Base-by-base conservation (phyloP, 192 early-diverging fungal species). In the Entomortierella beljakovae region DNA sequence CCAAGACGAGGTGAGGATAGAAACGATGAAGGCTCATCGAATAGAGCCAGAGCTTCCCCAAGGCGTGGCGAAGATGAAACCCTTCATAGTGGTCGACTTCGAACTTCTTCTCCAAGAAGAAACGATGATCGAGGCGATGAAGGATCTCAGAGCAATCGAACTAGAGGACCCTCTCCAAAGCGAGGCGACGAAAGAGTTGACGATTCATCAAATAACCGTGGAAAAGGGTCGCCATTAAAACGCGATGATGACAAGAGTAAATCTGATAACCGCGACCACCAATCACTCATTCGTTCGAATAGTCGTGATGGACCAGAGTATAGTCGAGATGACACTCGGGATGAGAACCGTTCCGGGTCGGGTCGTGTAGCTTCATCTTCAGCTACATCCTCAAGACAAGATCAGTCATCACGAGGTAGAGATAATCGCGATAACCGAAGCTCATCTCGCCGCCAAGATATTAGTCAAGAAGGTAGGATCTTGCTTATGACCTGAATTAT, bases 371-470 rank as follows among this genome's bases (percentile, higher is more conserved):
- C 23, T 29, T 40, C 32, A 4, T 51, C 46, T 33, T 46, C 28
- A 23, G 26, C 28, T 13, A 56, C 37, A 16, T 57, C 49, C 25
- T 56, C 57, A 54, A 40, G 68, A 55, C 35, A 55, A 18, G 68
- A 55, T 2, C 37, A 38, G 15, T 54, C 57, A 40, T 10, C 48
- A 32, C 38, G 53, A 22, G 35, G 51, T 3, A 50, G 15, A 38
- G 62, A 40, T 29, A 62, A 54, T 60, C 56, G 67, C 20, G 67
- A 69, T 38, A 35, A 48, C 0, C 42, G 67, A 22, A 52, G 54
- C 8, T 57, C 61, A 1, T 64, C 70, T 26, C 70, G 70, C 32
- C 70, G 70, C 6, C 70, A 71, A 35, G 70, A 64, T 6, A 34
- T 25, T 5, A 34, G 11, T n/a, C 51, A 64, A 57, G 70, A 71